Evolutionary conservation across 768 basidiomycete species (phyloP).

Genomic region (Pisolithus orientalis): DNA sequence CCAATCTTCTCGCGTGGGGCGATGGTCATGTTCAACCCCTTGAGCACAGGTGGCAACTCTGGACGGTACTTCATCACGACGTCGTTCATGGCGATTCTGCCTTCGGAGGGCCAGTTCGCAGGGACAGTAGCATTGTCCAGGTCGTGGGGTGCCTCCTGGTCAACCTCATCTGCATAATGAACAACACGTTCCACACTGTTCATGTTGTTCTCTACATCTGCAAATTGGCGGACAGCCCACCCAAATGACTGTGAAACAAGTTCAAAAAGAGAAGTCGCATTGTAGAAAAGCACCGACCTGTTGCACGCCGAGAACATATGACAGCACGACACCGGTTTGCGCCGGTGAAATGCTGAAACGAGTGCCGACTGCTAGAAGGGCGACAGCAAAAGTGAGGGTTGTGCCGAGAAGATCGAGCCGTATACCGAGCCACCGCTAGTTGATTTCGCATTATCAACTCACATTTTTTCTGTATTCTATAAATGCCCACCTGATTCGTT

Average conservation of each 20-base stretch:
- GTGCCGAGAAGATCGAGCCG: constrained; percentile 83
- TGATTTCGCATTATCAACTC: constrained; percentile 1
- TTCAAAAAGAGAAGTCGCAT: constrained; percentile 6
- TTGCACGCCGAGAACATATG: constrained; percentile 76
- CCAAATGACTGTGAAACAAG: constrained; percentile 44
- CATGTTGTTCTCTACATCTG: constrained; percentile 93
- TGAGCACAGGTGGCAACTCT: constrained; percentile 84
- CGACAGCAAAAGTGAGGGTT: constrained; percentile 67
- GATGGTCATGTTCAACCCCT: constrained; percentile 68
- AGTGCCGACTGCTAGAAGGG: constrained; percentile 70
- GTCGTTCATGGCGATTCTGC: constrained; percentile 67
- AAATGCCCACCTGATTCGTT: constrained; percentile 57
- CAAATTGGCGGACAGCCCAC: constrained; percentile 70
- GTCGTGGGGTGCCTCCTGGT: constrained; percentile 75
- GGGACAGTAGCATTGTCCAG: constrained; percentile 54
- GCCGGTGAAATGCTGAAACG: constrained; percentile 72
- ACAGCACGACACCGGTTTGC: constrained; percentile 70
- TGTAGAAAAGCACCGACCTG: constrained; percentile 37
- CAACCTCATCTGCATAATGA: constrained; percentile 73
- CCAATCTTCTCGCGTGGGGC: constrained; percentile 84
- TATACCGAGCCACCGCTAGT: constrained; percentile 77
- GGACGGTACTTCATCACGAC: constrained; percentile 80
- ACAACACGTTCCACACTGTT: constrained; percentile 84
- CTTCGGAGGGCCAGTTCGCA: constrained; percentile 67
- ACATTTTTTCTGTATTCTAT: neutral